These are phyloP conservation scores for Crithidia fasciculata DNA, from an alignment of 208 protist genomes.

Conservation along the genomic window DNA sequence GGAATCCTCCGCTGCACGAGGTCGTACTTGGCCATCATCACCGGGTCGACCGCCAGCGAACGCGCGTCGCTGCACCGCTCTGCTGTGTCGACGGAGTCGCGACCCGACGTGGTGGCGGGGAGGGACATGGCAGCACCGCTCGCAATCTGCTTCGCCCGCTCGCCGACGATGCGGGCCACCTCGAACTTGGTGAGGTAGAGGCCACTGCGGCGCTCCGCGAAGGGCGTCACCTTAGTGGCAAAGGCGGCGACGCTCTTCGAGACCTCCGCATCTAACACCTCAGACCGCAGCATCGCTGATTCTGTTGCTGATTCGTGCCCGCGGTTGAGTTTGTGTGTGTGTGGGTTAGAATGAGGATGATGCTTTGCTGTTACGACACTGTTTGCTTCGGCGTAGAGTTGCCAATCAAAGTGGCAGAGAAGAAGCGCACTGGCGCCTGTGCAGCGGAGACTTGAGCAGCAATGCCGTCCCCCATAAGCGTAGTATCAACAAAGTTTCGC, in stretches of 20 bases:
- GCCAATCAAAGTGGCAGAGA: too few species aligned
- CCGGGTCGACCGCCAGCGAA: conserved; percentile 75
- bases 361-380: too few species aligned
- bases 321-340: not conserved
- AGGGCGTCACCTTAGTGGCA: conserved; percentile 55
- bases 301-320: not conserved
- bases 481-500: not conserved
- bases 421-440: too few species aligned
- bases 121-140: conserved; percentile 60
- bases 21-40: conserved; percentile 89
- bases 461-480: too few species aligned
- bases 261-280: conserved; percentile 69
- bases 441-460: too few species aligned
- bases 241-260: conserved; percentile 32
- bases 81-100: conserved; percentile 53
- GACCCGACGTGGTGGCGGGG: conserved; percentile 22
- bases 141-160: conserved; percentile 83
- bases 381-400: too few species aligned
- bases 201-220: conserved; percentile 61
- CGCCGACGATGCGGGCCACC: conserved; percentile 77
- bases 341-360: not conserved
- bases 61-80: conserved; percentile 76
- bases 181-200: conserved; percentile 90
- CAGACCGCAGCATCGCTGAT: conserved; percentile 56
- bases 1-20: conserved; percentile 72